Conservation (phyloP, 192 early-diverging fungal species). For the Mortierella alpina region DNA sequence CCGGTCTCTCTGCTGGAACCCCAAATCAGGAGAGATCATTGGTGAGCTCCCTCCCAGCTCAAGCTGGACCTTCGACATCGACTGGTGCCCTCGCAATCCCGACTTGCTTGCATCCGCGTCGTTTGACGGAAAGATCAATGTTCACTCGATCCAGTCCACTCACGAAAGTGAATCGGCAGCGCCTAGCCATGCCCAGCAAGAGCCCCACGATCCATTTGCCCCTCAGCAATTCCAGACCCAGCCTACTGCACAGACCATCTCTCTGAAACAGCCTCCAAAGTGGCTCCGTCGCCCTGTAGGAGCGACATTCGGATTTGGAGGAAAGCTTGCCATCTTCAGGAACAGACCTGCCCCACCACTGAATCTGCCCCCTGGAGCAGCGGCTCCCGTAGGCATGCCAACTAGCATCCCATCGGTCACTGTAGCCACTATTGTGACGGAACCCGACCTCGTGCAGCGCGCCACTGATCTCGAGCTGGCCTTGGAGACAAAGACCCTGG, state of each 20-base stretch:
- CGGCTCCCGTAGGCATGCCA: conserved; percentile 38
- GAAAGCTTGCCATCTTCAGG: conserved; percentile 85
- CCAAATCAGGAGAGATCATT: conserved; percentile 81
- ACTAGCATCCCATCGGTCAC: conserved; percentile 60
- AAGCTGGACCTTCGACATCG: conserved; percentile 98
- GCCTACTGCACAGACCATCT: conserved; percentile 57
- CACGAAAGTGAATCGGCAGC: conserved; percentile 43
- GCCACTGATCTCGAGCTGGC: conserved; percentile 80
- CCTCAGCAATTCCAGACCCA: conserved; percentile 50
- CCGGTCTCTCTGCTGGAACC: conserved; percentile 93
- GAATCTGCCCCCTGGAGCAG: conserved; percentile 55
- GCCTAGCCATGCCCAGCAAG: conserved; percentile 17
- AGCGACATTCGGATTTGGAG: conserved; percentile 90
- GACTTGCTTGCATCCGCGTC: conserved; percentile 89
- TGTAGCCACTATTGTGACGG: conserved; percentile 75
- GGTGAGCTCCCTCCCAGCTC: conserved; percentile 87
- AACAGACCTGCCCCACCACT: conserved; percentile 58
- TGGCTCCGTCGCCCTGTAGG: conserved; percentile 93
- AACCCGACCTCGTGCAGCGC: conserved; percentile 75
- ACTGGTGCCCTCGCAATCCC: conserved; percentile 96
- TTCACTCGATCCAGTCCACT: conserved; percentile 82
- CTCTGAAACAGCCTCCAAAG: conserved; percentile 89
- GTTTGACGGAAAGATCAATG: conserved; percentile 92
- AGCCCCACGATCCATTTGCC: conserved; percentile 83
- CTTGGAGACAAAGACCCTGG: conserved; percentile 62